These are phyloP conservation scores for Trametes polyzona DNA, from an alignment of 1,284 basidiomycete genomes.

Conservation along the genomic window DNA sequence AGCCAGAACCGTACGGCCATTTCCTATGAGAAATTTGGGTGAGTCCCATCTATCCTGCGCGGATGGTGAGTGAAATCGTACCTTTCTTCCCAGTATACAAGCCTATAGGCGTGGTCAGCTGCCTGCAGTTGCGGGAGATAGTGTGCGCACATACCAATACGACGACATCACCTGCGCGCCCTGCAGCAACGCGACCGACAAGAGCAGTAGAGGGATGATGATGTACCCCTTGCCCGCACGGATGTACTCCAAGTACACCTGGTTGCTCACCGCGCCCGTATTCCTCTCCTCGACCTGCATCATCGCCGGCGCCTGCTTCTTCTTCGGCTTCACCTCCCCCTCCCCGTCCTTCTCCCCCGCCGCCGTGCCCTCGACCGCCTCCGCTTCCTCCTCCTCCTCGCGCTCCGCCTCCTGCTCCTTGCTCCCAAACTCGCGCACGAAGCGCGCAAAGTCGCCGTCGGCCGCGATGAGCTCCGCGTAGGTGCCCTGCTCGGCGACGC, in stretches of 20 bases:
- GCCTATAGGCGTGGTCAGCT: constrained; percentile 40
- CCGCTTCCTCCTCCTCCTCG: constrained; percentile 41
- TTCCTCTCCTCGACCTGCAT: constrained; percentile 73
- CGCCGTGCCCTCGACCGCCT: constrained; percentile 35
- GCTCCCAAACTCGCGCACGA: constrained; percentile 70
- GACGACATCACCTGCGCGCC: constrained; percentile 64
- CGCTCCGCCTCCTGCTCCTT: constrained; percentile 44
- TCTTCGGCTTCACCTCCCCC: constrained; percentile 35
- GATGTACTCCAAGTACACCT: constrained; percentile 58
- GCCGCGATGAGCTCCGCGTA: constrained; percentile 69
- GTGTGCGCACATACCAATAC: constrained; percentile 55
- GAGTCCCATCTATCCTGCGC: too few species aligned
- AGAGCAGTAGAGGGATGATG: constrained; percentile 55
- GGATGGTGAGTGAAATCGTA: constrained; percentile 28
- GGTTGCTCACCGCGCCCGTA: constrained; percentile 55
- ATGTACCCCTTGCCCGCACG: constrained; percentile 57
- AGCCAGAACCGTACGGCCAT: constrained; percentile 55
- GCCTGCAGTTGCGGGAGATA: neutral
- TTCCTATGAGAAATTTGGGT: constrained; percentile 39
- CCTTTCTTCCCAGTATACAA: constrained; percentile 74
- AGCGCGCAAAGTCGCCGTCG: constrained; percentile 71
- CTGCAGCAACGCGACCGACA: constrained; percentile 59
- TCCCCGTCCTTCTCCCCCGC: constrained; percentile 7
- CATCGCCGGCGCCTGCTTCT: constrained; percentile 44
- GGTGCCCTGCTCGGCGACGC: constrained; percentile 77